Conservation (phyloP, 176 grass and related monocot genomes). For the Avena insularis region DNA sequence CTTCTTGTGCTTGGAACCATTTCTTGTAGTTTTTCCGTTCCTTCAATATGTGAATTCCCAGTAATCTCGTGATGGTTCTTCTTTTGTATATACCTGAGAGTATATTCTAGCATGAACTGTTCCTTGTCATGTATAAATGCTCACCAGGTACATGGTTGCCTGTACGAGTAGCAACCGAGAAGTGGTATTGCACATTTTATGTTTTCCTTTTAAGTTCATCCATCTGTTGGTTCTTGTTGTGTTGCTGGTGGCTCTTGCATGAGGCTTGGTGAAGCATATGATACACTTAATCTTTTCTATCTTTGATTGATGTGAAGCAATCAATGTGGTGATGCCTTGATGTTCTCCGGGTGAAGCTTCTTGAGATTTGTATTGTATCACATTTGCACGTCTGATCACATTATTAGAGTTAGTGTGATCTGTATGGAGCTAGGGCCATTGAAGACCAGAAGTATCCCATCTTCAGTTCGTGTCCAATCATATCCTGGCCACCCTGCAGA, state of each 20-base stretch:
- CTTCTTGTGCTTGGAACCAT: conserved; percentile 36
- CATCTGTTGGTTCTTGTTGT: background rate
- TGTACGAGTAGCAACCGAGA: background rate
- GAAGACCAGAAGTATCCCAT: too few species aligned
- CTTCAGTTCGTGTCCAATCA: too few species aligned
- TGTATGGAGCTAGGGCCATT: too few species aligned
- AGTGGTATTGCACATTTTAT: background rate
- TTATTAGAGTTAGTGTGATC: too few species aligned
- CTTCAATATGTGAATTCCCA: conserved; percentile 35
- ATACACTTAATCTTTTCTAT: background rate
- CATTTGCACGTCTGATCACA: background rate
- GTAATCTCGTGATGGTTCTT: conserved; percentile 13
- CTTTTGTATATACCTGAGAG: conserved; percentile 41
- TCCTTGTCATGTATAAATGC: conserved; percentile 12
- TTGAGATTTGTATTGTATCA: background rate
- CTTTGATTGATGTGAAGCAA: background rate
- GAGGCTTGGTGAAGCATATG: background rate
- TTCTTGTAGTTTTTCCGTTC: conserved; percentile 30
- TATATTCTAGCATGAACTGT: conserved; percentile 29
- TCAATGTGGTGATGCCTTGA: background rate
- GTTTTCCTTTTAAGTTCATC: background rate
- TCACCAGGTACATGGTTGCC: conserved; percentile 10
- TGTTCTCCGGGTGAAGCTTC: background rate
- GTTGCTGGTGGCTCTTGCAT: background rate
- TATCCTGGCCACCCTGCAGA: too few species aligned